These are phyloP conservation scores for Anthracocystis setariae DNA, from an alignment of 1,284 basidiomycete species.

Conservation along the genomic window DNA sequence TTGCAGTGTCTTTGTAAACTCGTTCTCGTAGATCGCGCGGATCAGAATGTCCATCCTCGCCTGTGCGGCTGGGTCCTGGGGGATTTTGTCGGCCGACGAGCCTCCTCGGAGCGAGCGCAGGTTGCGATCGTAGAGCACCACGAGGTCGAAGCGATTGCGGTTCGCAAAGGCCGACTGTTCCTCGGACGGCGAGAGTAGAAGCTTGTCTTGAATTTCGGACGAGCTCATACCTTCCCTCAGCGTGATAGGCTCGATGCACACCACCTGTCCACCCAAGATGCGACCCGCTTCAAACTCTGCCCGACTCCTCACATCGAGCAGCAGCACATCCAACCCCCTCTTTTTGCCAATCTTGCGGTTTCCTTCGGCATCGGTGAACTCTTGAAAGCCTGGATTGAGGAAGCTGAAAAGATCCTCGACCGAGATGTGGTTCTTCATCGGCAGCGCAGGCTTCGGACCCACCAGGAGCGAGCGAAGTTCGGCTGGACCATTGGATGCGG, in stretches of 20 bases:
- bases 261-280: slow-evolving; percentile 76
- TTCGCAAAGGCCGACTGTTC: slow-evolving; percentile 80
- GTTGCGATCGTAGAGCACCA: slow-evolving; percentile 84
- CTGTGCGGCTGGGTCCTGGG: slow-evolving; percentile 40
- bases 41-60: slow-evolving; percentile 46
- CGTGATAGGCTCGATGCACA: slow-evolving; percentile 78
- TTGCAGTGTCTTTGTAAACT: slow-evolving; percentile 71
- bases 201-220: slow-evolving; percentile 80
- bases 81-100: slow-evolving; percentile 18
- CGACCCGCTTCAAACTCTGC: slow-evolving; percentile 80
- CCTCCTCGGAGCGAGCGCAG: slow-evolving; percentile 35
- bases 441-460: slow-evolving; percentile 49
- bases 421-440: slow-evolving; percentile 50
- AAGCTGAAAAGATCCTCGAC: slow-evolving; percentile 61
- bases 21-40: slow-evolving; percentile 57
- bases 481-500: slow-evolving; percentile 1
- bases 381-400: slow-evolving; percentile 63
- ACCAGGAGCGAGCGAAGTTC: slow-evolving; percentile 33
- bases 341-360: slow-evolving; percentile 52
- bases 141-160: slow-evolving; percentile 86
- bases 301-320: slow-evolving; percentile 84
- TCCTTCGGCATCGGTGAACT: slow-evolving; percentile 52
- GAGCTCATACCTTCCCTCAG: slow-evolving; percentile 72
- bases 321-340: slow-evolving; percentile 70
- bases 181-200: slow-evolving; percentile 76